Conservation (phyloP, 352 stramenopile genomes). For the Phytophthora cajani region DNA sequence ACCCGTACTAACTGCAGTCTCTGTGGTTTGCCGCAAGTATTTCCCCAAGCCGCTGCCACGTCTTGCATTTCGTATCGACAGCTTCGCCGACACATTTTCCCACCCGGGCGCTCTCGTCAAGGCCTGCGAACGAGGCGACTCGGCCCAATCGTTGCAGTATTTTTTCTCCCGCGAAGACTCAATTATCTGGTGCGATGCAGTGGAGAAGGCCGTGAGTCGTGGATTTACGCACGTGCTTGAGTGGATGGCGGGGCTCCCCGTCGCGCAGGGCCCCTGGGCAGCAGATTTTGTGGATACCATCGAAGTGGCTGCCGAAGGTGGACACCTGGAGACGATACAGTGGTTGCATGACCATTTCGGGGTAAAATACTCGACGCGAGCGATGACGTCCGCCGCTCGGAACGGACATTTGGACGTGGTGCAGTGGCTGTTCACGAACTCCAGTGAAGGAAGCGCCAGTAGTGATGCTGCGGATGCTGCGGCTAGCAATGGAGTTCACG, state of each 20-base stretch:
- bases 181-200: not conserved
- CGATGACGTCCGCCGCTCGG: not conserved
- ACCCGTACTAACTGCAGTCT: not conserved
- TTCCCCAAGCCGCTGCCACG: not conserved
- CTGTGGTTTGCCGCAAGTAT: not conserved
- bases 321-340: not conserved
- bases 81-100: slow-evolving; percentile 1
- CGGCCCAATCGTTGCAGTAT: not conserved
- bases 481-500: not conserved
- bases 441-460: not conserved
- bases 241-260: not conserved
- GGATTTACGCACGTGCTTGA: not conserved
- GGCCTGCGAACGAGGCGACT: slow-evolving; percentile 3
- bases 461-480: not conserved
- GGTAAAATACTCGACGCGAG: not conserved
- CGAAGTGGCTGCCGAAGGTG: not conserved
- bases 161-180: not conserved
- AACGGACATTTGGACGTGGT: not conserved
- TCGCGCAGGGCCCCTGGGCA: not conserved
- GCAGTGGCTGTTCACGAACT: not conserved
- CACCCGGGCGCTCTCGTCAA: not conserved
- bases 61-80: not conserved
- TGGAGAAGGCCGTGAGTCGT: not conserved
- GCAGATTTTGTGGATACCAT: not conserved
- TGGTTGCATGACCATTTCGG: not conserved